phyloP scores from a whole-genome alignment of 768 basidiomycete genomes.

The Macrocybe gigantea region DNA sequence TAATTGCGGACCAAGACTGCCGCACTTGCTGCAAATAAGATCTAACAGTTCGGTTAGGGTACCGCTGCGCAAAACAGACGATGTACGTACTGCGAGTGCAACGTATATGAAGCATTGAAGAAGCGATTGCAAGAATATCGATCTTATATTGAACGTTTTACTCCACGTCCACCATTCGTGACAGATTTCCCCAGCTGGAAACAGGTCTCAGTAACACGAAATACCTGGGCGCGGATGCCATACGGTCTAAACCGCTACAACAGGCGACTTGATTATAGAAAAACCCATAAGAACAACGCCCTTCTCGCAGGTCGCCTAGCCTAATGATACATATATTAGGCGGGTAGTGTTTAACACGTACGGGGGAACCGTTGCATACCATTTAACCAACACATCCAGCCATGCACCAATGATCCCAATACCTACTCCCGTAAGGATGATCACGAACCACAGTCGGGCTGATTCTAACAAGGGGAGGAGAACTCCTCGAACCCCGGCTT shows the following conservation, averaged over 20 bases:
- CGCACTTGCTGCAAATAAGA: conserved; percentile 57
- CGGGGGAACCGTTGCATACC: conserved; percentile 32
- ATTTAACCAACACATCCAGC: conserved; percentile 70
- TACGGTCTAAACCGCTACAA: conserved; percentile 61
- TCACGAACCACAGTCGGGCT: conserved; percentile 60
- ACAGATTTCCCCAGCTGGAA: conserved; percentile 60
- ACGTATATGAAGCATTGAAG: conserved; percentile 65
- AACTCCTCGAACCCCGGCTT: conserved; percentile 51
- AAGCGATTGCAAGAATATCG: conserved; percentile 54
- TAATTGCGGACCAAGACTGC: conserved; percentile 59
- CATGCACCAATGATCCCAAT: conserved; percentile 66
- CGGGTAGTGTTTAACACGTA: conserved; percentile 1
- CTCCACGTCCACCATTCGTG: conserved; percentile 67
- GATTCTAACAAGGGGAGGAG: conserved; percentile 51
- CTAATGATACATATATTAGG: conserved; percentile 23
- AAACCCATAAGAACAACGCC: conserved; percentile 61
- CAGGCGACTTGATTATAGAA: conserved; percentile 70
- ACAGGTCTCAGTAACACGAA: conserved; percentile 1
- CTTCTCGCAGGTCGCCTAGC: conserved; percentile 66
- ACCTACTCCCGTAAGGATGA: conserved; percentile 59
- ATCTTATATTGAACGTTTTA: conserved; percentile 44
- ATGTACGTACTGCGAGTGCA: conserved; percentile 47
- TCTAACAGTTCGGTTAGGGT: conserved; percentile 26
- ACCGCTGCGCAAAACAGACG: background rate
- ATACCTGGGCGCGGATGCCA: conserved; percentile 14